Percentiles rank a stretch among this genome's conserved stretches.
These are phyloP conservation scores for Backusella liffmaniae DNA, from an alignment of 192 early-diverging fungal genomes.

Conservation along the genomic window DNA sequence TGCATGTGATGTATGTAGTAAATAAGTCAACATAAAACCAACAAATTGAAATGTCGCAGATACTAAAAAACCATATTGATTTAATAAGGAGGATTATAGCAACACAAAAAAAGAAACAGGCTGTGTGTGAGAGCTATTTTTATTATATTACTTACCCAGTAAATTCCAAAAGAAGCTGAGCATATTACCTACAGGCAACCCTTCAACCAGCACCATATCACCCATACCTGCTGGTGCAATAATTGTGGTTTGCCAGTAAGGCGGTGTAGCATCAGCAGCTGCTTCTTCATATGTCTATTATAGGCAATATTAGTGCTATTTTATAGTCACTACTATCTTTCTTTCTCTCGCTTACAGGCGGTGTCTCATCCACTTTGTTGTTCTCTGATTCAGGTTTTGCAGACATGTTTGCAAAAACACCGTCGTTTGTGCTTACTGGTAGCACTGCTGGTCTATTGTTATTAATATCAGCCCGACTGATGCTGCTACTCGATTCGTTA, in stretches of 20 bases:
- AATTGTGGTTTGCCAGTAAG: conserved; percentile 79
- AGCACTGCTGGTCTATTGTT: conserved; percentile 29
- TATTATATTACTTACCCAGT: conserved; percentile 46
- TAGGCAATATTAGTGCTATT: neutral
- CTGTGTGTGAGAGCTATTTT: neutral
- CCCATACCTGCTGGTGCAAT: conserved; percentile 69
- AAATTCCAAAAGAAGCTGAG: conserved; percentile 81
- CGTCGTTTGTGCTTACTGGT: conserved; percentile 41
- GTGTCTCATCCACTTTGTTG: conserved; percentile 49
- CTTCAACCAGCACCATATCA: conserved; percentile 88
- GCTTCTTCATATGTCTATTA: conserved; percentile 73
- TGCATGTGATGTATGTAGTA: conserved; percentile 88
- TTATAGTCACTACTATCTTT: neutral
- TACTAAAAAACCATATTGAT: conserved; percentile 34
- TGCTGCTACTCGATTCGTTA: neutral
- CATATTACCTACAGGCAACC: conserved; percentile 82
- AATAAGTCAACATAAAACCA: conserved; percentile 88
- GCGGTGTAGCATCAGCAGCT: conserved; percentile 68
- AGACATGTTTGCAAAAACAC: conserved; percentile 56
- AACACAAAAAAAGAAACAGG: too few relatives aligned
- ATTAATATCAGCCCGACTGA: neutral
- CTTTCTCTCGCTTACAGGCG: conserved; percentile 45
- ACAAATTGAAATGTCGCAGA: conserved; percentile 80
- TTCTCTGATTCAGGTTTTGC: conserved; percentile 54
- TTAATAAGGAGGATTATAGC: neutral